Percentiles rank a stretch among this genome's conserved stretches.
phyloP scores from a whole-genome alignment of 2,329 filamentous ascomycete species.

The Fusarium verrucosum region DNA sequence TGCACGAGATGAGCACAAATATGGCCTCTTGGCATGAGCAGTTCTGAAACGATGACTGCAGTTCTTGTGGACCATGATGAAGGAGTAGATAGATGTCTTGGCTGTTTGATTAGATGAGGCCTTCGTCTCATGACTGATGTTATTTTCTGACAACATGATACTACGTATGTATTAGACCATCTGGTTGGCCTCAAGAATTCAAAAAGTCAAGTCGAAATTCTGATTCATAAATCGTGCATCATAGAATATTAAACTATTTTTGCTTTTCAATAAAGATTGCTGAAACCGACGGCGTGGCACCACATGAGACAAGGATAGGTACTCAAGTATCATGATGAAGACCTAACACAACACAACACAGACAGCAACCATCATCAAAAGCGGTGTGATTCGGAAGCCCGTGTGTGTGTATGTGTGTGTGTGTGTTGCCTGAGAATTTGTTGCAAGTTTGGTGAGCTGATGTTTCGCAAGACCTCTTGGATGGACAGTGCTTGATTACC shows the following conservation, averaged over 20 bases:
- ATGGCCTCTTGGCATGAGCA: conserved; percentile 4
- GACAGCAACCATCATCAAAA: conserved; percentile 1
- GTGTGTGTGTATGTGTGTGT: too few species aligned
- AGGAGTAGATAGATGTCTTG: not conserved
- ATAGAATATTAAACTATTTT: not conserved
- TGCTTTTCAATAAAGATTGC: not conserved
- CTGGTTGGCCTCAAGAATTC: not conserved
- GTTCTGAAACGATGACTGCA: conserved; percentile 8
- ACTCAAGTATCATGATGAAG: conserved; percentile 1
- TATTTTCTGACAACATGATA: not conserved
- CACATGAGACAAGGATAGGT: conserved; percentile 25
- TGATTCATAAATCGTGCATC: not conserved
- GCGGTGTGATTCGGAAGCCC: conserved; percentile 24
- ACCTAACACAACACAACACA: not conserved
- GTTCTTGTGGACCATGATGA: conserved; percentile 8
- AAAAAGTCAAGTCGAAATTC: not conserved
- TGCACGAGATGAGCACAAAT: conserved; percentile 16
- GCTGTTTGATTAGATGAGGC: too few species aligned
- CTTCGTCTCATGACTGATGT: not conserved
- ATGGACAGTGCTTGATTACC: conserved; percentile 34
- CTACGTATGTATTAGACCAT: not conserved
- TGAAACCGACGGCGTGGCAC: conserved; percentile 27
- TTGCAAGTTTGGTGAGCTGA: conserved; percentile 18
- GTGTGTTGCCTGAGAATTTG: conserved; percentile 8
- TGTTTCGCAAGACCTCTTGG: conserved; percentile 25